These are phyloP conservation scores for Barnettozyma sucrosica DNA, from an alignment of 805 yeast genomes.

Conservation along the genomic window DNA sequence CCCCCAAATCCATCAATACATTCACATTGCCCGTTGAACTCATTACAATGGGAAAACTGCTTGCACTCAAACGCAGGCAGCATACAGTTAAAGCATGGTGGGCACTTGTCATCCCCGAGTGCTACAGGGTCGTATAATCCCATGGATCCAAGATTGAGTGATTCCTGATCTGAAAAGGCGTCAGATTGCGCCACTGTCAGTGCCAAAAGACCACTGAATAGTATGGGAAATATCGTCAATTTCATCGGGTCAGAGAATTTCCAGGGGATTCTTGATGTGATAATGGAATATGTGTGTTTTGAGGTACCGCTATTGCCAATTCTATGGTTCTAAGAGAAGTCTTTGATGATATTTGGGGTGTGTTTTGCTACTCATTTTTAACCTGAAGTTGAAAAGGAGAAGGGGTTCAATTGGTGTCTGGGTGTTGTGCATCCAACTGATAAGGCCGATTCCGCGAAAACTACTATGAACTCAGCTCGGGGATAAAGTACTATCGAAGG, in stretches of 20 bases:
- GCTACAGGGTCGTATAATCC: slow-evolving; percentile 11
- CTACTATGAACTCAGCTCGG: neutral
- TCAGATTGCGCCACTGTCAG: neutral
- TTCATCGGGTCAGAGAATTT: neutral
- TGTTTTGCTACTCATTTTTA: neutral
- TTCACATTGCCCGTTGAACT: slow-evolving; percentile 84
- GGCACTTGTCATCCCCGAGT: slow-evolving; percentile 42
- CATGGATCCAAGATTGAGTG: neutral
- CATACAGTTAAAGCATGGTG: slow-evolving; percentile 94
- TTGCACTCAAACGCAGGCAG: slow-evolving; percentile 84
- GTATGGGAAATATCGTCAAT: neutral
- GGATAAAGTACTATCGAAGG: too few relatives aligned
- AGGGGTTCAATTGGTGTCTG: slow-evolving; percentile 3
- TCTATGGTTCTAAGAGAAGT: neutral
- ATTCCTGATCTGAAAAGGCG: slow-evolving; percentile 1
- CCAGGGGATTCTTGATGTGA: neutral
- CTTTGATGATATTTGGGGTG: neutral
- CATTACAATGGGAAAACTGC: slow-evolving; percentile 85
- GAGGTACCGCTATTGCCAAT: neutral
- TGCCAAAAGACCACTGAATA: neutral
- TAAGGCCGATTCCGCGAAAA: neutral
- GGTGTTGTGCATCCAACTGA: slow-evolving; percentile 1
- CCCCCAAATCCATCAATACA: slow-evolving; percentile 94
- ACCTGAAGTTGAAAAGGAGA: neutral
- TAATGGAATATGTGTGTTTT: neutral